phyloP scores from a whole-genome alignment of 495 filamentous ascomycete genomes.

The Glutinoglossum americanum region DNA sequence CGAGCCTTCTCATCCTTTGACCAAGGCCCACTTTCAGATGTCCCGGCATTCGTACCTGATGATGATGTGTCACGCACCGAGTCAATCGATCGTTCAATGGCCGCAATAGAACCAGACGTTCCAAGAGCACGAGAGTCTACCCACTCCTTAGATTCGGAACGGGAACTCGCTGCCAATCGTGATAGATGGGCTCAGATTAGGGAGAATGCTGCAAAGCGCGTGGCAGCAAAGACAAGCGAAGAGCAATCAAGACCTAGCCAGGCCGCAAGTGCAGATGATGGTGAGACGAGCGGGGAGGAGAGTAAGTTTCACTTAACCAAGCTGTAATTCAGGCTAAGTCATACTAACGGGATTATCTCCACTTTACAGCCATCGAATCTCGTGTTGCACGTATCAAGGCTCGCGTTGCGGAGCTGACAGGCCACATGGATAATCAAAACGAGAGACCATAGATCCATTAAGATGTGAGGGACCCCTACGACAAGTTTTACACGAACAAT shows the following conservation, averaged over 20 bases:
- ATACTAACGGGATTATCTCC: neutral
- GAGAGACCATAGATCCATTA: neutral
- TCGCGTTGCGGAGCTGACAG: conserved; percentile 81
- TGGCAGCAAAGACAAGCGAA: conserved; percentile 33
- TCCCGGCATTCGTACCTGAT: conserved; percentile 64
- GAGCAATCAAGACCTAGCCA: conserved; percentile 30
- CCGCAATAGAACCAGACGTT: conserved; percentile 9
- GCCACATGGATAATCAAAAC: conserved; percentile 37
- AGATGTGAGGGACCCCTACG: neutral
- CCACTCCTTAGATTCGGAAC: conserved; percentile 7
- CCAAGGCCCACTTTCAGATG: conserved; percentile 71
- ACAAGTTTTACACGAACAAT: too few relatives aligned
- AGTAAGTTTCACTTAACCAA: conserved; percentile 35
- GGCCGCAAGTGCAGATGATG: conserved; percentile 42
- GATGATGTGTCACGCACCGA: conserved; percentile 23
- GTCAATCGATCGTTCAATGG: conserved; percentile 5
- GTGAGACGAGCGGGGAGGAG: conserved; percentile 84
- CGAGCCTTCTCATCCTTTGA: conserved; percentile 67
- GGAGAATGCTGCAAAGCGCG: conserved; percentile 75
- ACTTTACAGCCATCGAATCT: conserved; percentile 59
- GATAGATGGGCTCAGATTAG: conserved; percentile 90
- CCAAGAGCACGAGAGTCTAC: conserved; percentile 4
- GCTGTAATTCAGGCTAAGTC: neutral
- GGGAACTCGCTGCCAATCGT: conserved; percentile 19
- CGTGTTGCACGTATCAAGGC: conserved; percentile 96